Evolutionary conservation across 208 protist genomes (phyloP), one percentile per base, ranked within the genome.

Genomic region (Trypanosoma rangeli): DNA sequence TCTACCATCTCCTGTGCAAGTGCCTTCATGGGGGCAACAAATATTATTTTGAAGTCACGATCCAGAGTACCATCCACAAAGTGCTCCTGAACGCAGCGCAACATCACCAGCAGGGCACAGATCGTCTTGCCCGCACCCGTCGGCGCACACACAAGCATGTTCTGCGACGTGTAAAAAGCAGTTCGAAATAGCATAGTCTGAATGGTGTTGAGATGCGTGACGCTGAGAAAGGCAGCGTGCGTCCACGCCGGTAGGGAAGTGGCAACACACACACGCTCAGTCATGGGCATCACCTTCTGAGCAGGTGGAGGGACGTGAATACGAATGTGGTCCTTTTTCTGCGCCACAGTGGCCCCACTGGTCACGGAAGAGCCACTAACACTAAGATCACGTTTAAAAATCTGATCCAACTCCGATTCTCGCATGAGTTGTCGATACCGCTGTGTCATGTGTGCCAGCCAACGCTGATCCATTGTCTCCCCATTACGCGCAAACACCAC

Each of bases 11-110:
- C 98, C 62, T 93, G 73, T 57, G 98, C 99, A 3, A 99, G 87
- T 22, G 99, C 99, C 83, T 99, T 99, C 98, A 99, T 99, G n/a
- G 99, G 99, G 5, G 98, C 98, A 29, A 99, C 90, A 70, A 99
- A 99, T 39, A 99, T 92, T 18, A 99, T 99, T 79, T 99, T 99
- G 71, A 99, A 99, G 74, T 98, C 83, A 57, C 84, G 85, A 74
- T 94, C 79, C 24, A 98, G 72, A 5, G 84, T 82, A 18, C 93
- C 94, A 52, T 87, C 79, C 48, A 84, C 86, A 57, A 97, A 87
- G 76, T 98, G 85, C 73, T 98, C 95, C 64, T 92, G 91, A 67
- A 97, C 92, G 82, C 88, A 95, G 31, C 92, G 89, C 49, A 99
- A 79, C 72, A 99, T 98, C 8, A 97, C 91, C 28, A 99, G 75